Conservation (phyloP, 208 protist genomes). For the Endotrypanum monterogeii region DNA sequence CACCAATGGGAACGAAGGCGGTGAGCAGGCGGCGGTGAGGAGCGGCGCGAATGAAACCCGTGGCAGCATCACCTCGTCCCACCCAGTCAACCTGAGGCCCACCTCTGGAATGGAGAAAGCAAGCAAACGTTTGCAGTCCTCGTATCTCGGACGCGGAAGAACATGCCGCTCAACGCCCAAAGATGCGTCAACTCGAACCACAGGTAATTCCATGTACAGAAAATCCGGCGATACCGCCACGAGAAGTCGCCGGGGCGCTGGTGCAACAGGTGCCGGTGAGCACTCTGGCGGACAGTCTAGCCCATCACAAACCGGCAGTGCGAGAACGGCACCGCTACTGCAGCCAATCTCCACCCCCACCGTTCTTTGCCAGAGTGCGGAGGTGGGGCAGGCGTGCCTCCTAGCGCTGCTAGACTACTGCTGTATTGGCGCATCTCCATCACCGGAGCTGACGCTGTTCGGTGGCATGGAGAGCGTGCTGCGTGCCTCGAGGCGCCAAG, state of each 20-base stretch:
- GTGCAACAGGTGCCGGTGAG: not conserved
- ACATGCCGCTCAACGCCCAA: conserved; percentile 1
- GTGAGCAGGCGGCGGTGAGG: not conserved
- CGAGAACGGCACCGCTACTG: conserved; percentile 11
- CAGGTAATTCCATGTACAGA: not conserved
- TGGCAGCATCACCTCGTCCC: not conserved
- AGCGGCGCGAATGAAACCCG: not conserved
- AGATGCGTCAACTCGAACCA: not conserved
- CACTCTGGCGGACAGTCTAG: not conserved
- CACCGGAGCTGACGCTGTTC: conserved; percentile 47
- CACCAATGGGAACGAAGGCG: not conserved
- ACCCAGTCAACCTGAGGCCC: not conserved
- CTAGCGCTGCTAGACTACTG: conserved; percentile 86
- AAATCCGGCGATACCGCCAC: not conserved
- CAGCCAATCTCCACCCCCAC: conserved; percentile 46
- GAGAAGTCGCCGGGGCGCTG: not conserved
- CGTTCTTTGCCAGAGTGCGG: conserved; percentile 72
- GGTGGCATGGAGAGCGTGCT: conserved; percentile 70
- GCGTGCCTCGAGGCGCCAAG: conserved; percentile 61
- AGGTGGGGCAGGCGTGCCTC: conserved; percentile 67
- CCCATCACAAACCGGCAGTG: not conserved
- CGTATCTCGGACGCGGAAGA: not conserved
- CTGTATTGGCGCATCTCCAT: conserved; percentile 32
- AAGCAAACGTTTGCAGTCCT: not conserved
- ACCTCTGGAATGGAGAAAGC: not conserved